Base-by-base conservation (phyloP, 2,329 filamentous ascomycete species). In the Lachnellula cervina region DNA sequence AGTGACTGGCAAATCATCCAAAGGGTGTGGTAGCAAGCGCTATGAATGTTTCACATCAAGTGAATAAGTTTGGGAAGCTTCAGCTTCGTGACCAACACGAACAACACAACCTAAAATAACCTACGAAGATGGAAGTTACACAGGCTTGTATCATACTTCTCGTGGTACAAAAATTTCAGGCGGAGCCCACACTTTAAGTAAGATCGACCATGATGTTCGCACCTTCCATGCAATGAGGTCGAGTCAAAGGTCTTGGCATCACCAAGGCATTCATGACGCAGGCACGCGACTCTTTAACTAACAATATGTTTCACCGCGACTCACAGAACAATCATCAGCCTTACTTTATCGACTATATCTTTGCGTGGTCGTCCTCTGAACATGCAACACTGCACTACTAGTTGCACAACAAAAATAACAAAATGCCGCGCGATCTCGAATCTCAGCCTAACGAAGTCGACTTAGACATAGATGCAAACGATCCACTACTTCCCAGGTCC, bases 401-500 rank as follows among this genome's bases (percentile, higher is more conserved):
- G 16, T 19, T 23, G 14, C 25, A 4, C 21, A 17, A 17, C 4
- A 25, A 32, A 13, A 8, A n/a, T 47, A 34, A 9, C 21, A 32
- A 13, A 34, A 47, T 47, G 44, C n/a, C 44, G 19, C 23, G 23
- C 55, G 59, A 61, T 42, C 17, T 59, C 17, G 59, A 61, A 44
- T 49, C 35, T 38, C 52, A 54, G 13, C 54, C 51, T 35, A 51
- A 60, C 37, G 49, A 40, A 21, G 40, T 46, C n/a, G 50, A 57
- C 13, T 28, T 59, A 2, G 51, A 43, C 40, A 37, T 42, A 17
- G 58, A 58, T 8, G n/a, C 34, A 2, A 47, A 49, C n/a, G 55
- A 54, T 25, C 54, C 60, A 19, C 56, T 64, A n/a, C 59, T 61
- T 32, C 49, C 59, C 17, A 52, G 53, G 43, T 43, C 61, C 19